These are phyloP conservation scores for Usnea hakonensis DNA, from an alignment of 495 filamentous ascomycete species.

Conservation along the genomic window DNA sequence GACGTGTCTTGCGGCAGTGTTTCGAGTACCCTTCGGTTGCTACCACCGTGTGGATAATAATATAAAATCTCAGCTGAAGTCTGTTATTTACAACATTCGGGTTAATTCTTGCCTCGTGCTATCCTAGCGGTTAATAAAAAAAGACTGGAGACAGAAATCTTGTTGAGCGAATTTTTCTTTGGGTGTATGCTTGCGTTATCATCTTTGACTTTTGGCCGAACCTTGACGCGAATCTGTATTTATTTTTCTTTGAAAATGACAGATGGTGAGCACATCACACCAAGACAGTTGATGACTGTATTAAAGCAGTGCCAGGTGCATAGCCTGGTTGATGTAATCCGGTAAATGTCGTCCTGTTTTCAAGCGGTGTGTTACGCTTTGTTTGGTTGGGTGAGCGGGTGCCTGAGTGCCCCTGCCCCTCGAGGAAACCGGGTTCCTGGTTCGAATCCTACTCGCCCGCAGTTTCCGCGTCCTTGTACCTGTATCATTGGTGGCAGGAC, in stretches of 20 bases:
- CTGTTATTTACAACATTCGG: neutral
- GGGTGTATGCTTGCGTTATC: neutral
- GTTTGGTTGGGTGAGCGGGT: neutral
- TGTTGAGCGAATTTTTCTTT: neutral
- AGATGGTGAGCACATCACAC: neutral
- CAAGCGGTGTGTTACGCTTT: neutral
- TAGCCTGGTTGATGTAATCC: no score
- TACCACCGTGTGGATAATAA: neutral
- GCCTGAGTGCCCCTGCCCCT: no score
- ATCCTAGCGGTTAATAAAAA: neutral
- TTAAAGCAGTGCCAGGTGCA: neutral
- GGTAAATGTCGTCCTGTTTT: no score
- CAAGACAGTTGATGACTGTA: no score
- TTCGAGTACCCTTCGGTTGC: neutral
- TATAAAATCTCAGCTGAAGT: neutral
- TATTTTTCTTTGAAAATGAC: neutral
- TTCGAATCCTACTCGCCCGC: neutral
- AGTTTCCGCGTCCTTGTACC: neutral
- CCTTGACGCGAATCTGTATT: neutral
- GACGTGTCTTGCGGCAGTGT: neutral
- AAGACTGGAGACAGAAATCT: neutral
- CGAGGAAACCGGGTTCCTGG: neutral
- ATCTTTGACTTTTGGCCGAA: neutral
- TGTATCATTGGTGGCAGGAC: no score
- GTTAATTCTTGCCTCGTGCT: neutral